Evolutionary conservation across 108 stramenopile species (phyloP).

Genomic region (Cyclotella kingstonii): DNA sequence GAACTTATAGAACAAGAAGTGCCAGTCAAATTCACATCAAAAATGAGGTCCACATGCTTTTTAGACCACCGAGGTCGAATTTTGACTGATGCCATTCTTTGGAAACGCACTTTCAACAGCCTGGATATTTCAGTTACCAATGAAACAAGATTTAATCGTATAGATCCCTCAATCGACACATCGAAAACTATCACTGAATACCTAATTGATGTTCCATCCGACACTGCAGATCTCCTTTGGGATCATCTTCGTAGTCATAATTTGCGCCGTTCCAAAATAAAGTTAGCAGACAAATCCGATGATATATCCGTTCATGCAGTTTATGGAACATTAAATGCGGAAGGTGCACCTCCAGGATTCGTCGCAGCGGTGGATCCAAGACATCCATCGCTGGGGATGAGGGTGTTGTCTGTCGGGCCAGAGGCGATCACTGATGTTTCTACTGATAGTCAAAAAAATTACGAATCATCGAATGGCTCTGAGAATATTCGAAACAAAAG

Average conservation of each 20-base stretch:
- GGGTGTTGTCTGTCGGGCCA: conserved; percentile 56
- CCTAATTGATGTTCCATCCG: conserved; percentile 70
- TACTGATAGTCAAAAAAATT: neutral
- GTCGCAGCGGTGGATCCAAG: conserved; percentile 77
- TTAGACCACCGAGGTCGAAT: conserved; percentile 83
- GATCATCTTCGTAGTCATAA: conserved; percentile 69
- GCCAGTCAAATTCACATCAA: conserved; percentile 57
- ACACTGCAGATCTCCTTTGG: conserved; percentile 56
- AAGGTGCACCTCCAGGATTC: conserved; percentile 64
- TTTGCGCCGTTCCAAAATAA: conserved; percentile 67
- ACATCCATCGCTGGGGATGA: conserved; percentile 80
- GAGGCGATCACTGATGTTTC: conserved; percentile 13
- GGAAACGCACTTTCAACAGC: conserved; percentile 48
- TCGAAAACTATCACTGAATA: conserved; percentile 43
- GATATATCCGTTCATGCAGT: conserved; percentile 64
- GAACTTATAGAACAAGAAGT: conserved; percentile 15
- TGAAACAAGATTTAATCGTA: too few species aligned
- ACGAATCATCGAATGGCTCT: neutral
- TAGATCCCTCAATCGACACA: too few species aligned
- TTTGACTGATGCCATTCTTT: conserved; percentile 76
- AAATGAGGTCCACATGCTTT: conserved; percentile 69
- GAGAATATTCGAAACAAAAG: conserved; percentile 8
- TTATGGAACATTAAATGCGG: conserved; percentile 75
- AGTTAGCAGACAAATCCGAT: conserved; percentile 54
- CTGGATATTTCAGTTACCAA: neutral